These are phyloP conservation scores for Neurospora sp. DNA, from an alignment of 2,329 filamentous ascomycete genomes.

Conservation along the genomic window DNA sequence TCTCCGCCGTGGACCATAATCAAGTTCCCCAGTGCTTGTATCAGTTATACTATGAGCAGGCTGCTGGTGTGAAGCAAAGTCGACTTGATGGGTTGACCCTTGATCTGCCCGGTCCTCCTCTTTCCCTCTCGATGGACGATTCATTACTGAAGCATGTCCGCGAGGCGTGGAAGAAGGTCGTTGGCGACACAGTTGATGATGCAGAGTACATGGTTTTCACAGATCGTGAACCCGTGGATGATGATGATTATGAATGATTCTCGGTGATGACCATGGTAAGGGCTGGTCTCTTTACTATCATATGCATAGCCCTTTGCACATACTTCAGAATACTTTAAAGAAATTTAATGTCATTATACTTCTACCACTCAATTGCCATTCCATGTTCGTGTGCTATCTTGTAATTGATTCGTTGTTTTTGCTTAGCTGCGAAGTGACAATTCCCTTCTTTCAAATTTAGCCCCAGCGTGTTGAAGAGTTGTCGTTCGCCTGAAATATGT, in stretches of 20 bases:
- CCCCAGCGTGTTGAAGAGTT: not conserved
- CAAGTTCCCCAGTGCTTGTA: constrained; percentile 32
- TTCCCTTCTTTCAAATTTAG: not conserved
- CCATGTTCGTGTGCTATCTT: not conserved
- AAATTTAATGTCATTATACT: constrained; percentile 1
- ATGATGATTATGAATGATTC: constrained; percentile 46
- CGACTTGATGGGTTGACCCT: constrained; percentile 35
- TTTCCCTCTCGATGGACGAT: constrained; percentile 69
- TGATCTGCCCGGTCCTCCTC: constrained; percentile 45
- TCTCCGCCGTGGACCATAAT: constrained; percentile 23
- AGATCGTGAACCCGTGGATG: constrained; percentile 54
- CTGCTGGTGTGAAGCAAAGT: constrained; percentile 19
- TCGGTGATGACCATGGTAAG: constrained; percentile 11
- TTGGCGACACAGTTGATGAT: constrained; percentile 37
- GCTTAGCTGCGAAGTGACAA: not conserved
- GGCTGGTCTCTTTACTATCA: not conserved
- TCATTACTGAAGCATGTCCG: constrained; percentile 54
- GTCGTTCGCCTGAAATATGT: not conserved
- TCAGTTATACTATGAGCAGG: constrained; percentile 46
- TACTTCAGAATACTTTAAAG: not conserved
- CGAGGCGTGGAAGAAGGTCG: constrained; percentile 57
- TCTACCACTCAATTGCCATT: not conserved
- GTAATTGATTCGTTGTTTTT: not conserved
- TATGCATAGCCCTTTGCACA: not conserved
- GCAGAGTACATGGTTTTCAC: constrained; percentile 66